Conservation (phyloP, 768 basidiomycete species). For the Boletus subcaerulescens region DNA sequence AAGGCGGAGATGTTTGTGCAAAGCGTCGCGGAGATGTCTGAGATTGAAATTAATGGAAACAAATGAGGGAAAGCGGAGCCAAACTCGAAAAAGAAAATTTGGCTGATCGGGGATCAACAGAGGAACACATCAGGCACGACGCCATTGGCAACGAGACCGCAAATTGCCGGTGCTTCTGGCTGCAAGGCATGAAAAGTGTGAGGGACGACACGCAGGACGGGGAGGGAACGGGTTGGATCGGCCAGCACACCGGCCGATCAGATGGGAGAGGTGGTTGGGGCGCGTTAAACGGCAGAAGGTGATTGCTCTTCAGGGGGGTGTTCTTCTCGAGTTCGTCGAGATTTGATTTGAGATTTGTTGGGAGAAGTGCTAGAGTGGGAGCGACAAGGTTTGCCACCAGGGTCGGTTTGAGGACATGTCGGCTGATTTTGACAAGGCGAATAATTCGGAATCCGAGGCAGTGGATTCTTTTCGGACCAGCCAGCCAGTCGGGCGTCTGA, state of each 20-base stretch:
- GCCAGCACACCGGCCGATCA: background rate
- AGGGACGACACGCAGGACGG: background rate
- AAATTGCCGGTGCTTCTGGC: constrained; percentile 23
- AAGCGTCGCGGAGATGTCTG: constrained; percentile 29
- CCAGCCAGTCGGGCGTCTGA: constrained; percentile 26
- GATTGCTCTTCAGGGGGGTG: constrained; percentile 14
- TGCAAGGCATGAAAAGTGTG: constrained; percentile 2
- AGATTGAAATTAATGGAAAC: constrained; percentile 15
- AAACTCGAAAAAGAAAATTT: constrained; percentile 34
- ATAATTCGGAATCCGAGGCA: constrained; percentile 47
- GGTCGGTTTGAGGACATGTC: constrained; percentile 33
- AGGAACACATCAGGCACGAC: constrained; percentile 36
- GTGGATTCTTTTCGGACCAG: constrained; percentile 27
- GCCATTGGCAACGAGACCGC: constrained; percentile 26
- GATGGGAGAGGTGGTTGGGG: background rate
- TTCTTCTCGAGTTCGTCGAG: constrained; percentile 25
- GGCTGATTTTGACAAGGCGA: constrained; percentile 42
- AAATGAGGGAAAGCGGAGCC: constrained; percentile 28
- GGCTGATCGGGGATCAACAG: constrained; percentile 65
- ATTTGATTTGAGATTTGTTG: constrained; percentile 33
- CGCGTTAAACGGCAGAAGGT: constrained; percentile 11
- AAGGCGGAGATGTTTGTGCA: constrained; percentile 5
- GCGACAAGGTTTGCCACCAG: constrained; percentile 35
- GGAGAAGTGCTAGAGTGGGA: constrained; percentile 13
- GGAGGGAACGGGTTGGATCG: background rate